Evolutionary conservation across 2,329 filamentous ascomycete genomes (phyloP).

Genomic region (Sarocladium strictum): DNA sequence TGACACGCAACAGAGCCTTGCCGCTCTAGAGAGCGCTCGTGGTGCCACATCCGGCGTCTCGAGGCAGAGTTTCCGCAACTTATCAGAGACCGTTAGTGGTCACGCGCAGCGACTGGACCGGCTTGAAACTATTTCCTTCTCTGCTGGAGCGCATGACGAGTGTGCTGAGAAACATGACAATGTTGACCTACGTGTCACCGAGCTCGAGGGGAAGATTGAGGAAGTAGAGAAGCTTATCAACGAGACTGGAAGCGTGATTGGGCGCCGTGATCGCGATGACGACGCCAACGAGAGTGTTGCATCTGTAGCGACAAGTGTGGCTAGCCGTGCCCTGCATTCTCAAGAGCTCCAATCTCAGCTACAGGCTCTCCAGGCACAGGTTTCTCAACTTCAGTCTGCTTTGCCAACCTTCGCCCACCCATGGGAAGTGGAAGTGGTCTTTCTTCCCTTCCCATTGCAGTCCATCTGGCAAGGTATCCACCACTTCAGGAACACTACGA

Average conservation of each 20-base stretch:
- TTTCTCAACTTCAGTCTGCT: slow-evolving; percentile 51
- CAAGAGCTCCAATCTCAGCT: slow-evolving; percentile 46
- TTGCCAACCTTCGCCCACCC: slow-evolving; percentile 57
- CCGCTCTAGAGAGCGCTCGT: slow-evolving; percentile 18
- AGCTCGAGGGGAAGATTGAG: slow-evolving; percentile 59
- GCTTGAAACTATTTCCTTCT: slow-evolving; percentile 66
- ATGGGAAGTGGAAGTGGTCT: slow-evolving; percentile 72
- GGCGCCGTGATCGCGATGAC: slow-evolving; percentile 30
- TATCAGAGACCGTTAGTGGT: slow-evolving; percentile 48
- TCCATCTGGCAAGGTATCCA: slow-evolving; percentile 46
- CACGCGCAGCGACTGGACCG: slow-evolving; percentile 61
- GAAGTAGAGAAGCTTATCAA: slow-evolving; percentile 51
- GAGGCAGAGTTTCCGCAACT: slow-evolving; percentile 34
- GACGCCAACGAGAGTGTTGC: slow-evolving; percentile 40
- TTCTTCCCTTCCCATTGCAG: slow-evolving; percentile 62
- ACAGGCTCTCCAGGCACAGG: slow-evolving; percentile 41
- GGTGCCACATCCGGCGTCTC: slow-evolving; percentile 17
- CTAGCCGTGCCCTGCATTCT: slow-evolving; percentile 32
- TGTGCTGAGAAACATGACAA: slow-evolving; percentile 63
- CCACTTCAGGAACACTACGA: slow-evolving; percentile 38
- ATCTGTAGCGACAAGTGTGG: slow-evolving; percentile 39
- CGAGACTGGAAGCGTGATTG: slow-evolving; percentile 38
- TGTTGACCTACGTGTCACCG: slow-evolving; percentile 60
- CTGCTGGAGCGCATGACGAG: slow-evolving; percentile 60
- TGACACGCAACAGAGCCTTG: slow-evolving; percentile 17